Base-by-base conservation (phyloP, 768 basidiomycete genomes). In the Pisolithus microcarpus region DNA sequence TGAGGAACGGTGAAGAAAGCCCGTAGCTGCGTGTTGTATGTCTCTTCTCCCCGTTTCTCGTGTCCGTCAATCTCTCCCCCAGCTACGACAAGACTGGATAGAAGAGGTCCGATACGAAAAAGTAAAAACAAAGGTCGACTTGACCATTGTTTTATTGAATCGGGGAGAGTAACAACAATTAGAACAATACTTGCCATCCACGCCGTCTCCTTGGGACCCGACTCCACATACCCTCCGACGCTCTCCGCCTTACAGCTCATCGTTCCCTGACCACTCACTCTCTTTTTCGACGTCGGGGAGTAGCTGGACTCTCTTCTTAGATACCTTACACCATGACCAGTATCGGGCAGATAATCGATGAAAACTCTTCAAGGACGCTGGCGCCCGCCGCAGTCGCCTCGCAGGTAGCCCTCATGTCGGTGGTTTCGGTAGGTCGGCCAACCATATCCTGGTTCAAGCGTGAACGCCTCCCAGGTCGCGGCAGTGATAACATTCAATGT, bases 401-500 rank as follows among this genome's bases (percentile, higher is more conserved):
- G n/a, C 88, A 91, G 66, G 81, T 87, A 40, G 75, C 73, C 38
- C 73, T 89, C 39, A 90, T 90, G 88, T 73, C 73, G 56, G 67
- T 79, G 50, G 54, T 90, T 51, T 89, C 88, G 47, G 88, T 89
- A 67, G 54, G 84, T 73, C 16, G 31, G 37, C 18, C n/a, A 40
- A 18, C 4, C 13, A 26, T 38, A 13, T 26, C 21, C 36, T 43
- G 28, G 9, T 10, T 39, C 15, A 16, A 37, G 30, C 38, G 59
- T 52, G 51, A 49, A 42, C 53, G 38, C 52, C 28, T 55, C 9
- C 31, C 43, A 88, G 87, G 62, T 79, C 39, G 76, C 73, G 53
- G 87, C 88, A 16, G 70, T 91, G 44, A 55, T 90, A 42, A 70
- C 77, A 37, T 98, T 98, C 72, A 94, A 92, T 54, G 43, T 86